Conservation (phyloP, 2,329 filamentous ascomycete genomes). For the Colletotrichum simmondsii region DNA sequence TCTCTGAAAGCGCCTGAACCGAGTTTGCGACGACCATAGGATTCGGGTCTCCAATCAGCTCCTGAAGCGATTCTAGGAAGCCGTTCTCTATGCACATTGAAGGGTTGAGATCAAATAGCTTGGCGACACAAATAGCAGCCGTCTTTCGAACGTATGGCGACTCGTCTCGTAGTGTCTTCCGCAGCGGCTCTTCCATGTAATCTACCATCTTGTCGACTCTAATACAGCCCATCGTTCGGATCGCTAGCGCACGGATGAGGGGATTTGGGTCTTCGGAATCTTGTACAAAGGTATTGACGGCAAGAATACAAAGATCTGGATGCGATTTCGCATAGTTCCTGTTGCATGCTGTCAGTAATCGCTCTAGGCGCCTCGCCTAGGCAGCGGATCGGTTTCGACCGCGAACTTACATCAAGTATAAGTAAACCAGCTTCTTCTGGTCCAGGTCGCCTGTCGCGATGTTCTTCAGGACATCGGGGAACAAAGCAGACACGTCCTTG, state of each 20-base stretch:
- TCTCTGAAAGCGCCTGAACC: conserved; percentile 92
- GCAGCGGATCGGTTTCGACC: conserved; percentile 10
- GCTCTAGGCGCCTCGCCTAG: neutral
- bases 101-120: conserved; percentile 95
- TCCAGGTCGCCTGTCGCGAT: conserved; percentile 95
- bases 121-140: conserved; percentile 96
- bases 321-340: conserved; percentile 99
- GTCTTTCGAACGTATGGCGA: conserved; percentile 99
- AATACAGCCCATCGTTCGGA: conserved; percentile 98
- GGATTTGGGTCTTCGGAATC: conserved; percentile 99
- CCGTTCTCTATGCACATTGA: conserved; percentile 95
- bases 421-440: conserved; percentile 99
- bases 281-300: conserved; percentile 99
- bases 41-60: conserved; percentile 96
- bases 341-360: conserved; percentile 36
- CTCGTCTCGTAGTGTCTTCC: conserved; percentile 96
- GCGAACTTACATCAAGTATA: conserved; percentile 89
- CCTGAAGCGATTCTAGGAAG: conserved; percentile 92
- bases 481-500: conserved; percentile 97
- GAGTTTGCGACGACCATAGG: conserved; percentile 99
- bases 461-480: conserved; percentile 98
- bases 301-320: conserved; percentile 96
- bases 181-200: conserved; percentile 98
- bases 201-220: conserved; percentile 99
- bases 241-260: conserved; percentile 91